Base-by-base conservation (phyloP, 495 filamentous ascomycete species). In the Penicillium atrosanguineum region DNA sequence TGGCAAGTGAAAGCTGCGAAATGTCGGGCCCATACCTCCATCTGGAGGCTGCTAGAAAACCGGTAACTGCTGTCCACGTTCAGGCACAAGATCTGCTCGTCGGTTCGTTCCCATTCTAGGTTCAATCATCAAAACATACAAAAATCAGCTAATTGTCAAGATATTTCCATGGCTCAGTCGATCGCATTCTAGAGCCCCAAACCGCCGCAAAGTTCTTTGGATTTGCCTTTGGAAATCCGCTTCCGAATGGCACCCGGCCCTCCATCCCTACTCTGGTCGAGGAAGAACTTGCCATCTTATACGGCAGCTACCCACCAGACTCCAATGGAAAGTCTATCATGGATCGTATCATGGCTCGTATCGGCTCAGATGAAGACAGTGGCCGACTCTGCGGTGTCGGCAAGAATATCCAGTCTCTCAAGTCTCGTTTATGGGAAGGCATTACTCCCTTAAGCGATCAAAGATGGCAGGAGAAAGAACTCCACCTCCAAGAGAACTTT, bases 401-500 rank as follows among this genome's bases (percentile, higher is more conserved):
- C 7, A 58, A 61, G n/a, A 69, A 69, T 37, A 64, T 69, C 26
- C 56, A 65, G 4, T 63, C 50, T 26, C 44, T 69, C 42, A 65
- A 61, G 31, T 52, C 38, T n/a, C 55, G 69, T 25, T 21, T 69
- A 4, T 72, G 68, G 68, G 60, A 61, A 26, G 71, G 71, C 7
- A 60, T 72, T 18, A 34, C 57, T 1, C 71, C 69, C 7, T n/a
- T 72, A n/a, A 62, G 58, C 23, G 64, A 69, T 19, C 55, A 62
- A 41, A 48, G 64, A 41, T 74, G 71, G 69, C 37, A 44, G 7
- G 65, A 69, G 6, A 70, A 68, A 34, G 52, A 53, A 1, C 64
- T 74, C 4, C 49, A 73, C 34, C 26, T 39, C 0, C 36, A 40
- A 7, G 52, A 59, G 0, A 65, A 74, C 9, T 68, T 72, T 15